These are phyloP conservation scores for Hericium coralloides DNA, from an alignment of 768 basidiomycete genomes.

Conservation along the genomic window DNA sequence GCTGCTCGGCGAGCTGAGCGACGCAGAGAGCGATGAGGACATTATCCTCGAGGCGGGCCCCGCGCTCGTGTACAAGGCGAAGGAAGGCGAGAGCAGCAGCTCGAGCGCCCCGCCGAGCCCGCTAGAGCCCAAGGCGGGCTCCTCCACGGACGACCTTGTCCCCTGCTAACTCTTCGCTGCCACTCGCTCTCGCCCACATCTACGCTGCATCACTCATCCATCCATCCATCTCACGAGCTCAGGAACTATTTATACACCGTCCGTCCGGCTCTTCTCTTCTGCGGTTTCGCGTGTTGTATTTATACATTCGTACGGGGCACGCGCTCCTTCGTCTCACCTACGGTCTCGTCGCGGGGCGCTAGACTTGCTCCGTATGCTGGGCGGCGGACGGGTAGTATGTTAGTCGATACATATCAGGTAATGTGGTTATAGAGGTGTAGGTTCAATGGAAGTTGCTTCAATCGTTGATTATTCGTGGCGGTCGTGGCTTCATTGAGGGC, in stretches of 20 bases:
- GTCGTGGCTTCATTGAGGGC: too few relatives aligned
- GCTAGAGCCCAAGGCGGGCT: not conserved
- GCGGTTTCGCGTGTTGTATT: not conserved
- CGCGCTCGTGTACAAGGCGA: slow-evolving; percentile 36
- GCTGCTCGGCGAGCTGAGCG: slow-evolving; percentile 21
- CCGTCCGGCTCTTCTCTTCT: not conserved
- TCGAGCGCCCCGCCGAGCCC: not conserved
- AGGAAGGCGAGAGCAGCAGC: slow-evolving; percentile 2
- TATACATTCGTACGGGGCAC: not conserved
- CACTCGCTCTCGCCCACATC: not conserved
- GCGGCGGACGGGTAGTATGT: too few relatives aligned
- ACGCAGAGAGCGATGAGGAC: slow-evolving; percentile 52
- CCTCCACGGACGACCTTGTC: not conserved
- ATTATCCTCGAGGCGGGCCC: slow-evolving; percentile 72
- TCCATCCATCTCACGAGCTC: not conserved
- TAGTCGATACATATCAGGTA: too few relatives aligned
- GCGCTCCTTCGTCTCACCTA: not conserved
- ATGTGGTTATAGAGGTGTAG: too few relatives aligned
- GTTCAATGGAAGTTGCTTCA: too few relatives aligned
- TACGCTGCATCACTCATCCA: not conserved
- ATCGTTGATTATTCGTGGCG: too few relatives aligned
- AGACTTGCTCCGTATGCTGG: too few relatives aligned
- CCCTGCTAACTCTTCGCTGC: not conserved
- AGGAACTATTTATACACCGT: not conserved
- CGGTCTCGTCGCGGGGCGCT: too few relatives aligned